Percentiles rank a stretch among this genome's conserved stretches.
These are phyloP conservation scores for Botryotinia calthae DNA, from an alignment of 2,329 filamentous ascomycete species.

Conservation along the genomic window DNA sequence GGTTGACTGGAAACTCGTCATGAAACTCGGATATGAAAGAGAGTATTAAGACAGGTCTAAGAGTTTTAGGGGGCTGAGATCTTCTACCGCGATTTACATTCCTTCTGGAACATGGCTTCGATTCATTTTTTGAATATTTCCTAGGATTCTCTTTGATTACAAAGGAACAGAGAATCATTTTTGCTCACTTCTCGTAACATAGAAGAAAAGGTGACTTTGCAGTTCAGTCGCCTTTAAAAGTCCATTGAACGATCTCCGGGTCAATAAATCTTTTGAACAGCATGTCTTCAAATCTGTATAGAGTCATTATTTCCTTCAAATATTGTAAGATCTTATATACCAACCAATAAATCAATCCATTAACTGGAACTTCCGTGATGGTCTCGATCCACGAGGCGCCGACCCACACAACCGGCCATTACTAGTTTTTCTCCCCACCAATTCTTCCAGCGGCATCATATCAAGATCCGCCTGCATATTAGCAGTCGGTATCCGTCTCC, in stretches of 20 bases:
- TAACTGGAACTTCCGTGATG: neutral
- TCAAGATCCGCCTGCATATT: slow-evolving; percentile 26
- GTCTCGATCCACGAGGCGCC: neutral
- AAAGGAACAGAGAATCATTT: neutral
- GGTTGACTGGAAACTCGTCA: neutral
- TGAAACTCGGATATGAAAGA: neutral
- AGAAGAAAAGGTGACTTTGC: neutral
- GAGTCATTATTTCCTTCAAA: too few species aligned
- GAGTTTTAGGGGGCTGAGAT: neutral
- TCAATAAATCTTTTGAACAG: too few species aligned
- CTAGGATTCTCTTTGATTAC: neutral
- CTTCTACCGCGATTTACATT: neutral
- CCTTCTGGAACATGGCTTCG: neutral
- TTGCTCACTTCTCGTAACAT: neutral
- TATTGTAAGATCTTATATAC: neutral
- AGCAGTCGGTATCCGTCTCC: neutral
- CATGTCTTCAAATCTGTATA: neutral
- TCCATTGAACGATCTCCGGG: neutral
- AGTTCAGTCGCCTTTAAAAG: neutral
- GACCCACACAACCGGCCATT: neutral
- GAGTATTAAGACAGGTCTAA: neutral
- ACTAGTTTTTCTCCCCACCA: slow-evolving; percentile 42
- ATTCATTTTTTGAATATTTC: neutral
- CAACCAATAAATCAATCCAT: neutral
- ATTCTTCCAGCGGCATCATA: slow-evolving; percentile 33